Percentiles rank a stretch among this genome's conserved stretches.
Evolutionary conservation across 2,329 filamentous ascomycete species (phyloP).

Genomic region (Colletotrichum sidae): DNA sequence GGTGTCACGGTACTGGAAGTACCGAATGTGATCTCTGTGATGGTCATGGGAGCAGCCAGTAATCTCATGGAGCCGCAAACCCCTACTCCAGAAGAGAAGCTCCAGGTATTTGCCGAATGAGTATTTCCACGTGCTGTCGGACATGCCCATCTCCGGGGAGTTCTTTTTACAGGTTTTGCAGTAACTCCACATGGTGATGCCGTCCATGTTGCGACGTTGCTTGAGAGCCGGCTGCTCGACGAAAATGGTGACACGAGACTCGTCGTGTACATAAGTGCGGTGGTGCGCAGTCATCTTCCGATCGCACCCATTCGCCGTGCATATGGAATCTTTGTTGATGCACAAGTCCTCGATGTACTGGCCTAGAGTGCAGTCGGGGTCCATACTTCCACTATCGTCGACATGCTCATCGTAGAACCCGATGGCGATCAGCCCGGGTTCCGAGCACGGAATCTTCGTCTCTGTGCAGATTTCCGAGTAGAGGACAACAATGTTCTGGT

Average conservation of each 20-base stretch:
- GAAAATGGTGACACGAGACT: conserved; percentile 92
- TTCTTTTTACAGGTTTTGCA: conserved; percentile 94
- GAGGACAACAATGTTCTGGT: conserved; percentile 95
- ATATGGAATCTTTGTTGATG: conserved; percentile 79
- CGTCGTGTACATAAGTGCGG: conserved; percentile 95
- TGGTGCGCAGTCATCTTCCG: conserved; percentile 93
- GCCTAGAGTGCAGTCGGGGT: conserved; percentile 91
- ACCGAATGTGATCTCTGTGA: conserved; percentile 90
- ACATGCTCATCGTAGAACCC: conserved; percentile 95
- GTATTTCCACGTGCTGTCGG: conserved; percentile 95
- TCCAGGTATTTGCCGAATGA: conserved; percentile 99
- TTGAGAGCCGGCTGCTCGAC: conserved; percentile 72
- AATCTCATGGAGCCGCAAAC: conserved; percentile 78
- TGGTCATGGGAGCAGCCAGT: conserved; percentile 88
- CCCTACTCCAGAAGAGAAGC: conserved; percentile 93
- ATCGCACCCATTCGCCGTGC: conserved; percentile 86
- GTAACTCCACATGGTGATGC: conserved; percentile 97
- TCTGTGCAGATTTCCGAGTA: conserved; percentile 94
- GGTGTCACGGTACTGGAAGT: conserved; percentile 89
- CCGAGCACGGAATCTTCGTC: conserved; percentile 92
- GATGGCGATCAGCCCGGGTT: conserved; percentile 89
- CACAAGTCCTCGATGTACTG: conserved; percentile 96
- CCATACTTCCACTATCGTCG: conserved; percentile 68
- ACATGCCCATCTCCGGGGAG: conserved; percentile 91
- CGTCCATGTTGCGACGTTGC: conserved; percentile 61